Percentiles rank a stretch among this genome's conserved stretches.
These are phyloP conservation scores for Plasmodium gallinaceum DNA, from an alignment of 169 alveolate species.

Conservation along the genomic window DNA sequence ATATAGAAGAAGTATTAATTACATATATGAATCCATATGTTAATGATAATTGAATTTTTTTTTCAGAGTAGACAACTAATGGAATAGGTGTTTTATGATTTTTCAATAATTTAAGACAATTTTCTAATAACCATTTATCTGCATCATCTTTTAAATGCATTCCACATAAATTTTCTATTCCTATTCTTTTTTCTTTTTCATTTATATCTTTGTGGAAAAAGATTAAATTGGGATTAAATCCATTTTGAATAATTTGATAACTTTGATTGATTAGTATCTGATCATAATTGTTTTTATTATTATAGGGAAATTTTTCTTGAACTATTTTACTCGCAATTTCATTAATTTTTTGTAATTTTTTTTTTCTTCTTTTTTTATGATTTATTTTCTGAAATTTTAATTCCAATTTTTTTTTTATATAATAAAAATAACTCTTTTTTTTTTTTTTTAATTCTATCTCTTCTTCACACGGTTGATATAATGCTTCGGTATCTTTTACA, in stretches of 20 bases:
- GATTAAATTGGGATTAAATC: slow-evolving; percentile 72
- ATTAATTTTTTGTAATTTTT: slow-evolving; percentile 35
- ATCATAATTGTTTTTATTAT: slow-evolving; percentile 5
- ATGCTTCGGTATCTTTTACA: slow-evolving; percentile 70
- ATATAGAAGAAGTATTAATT: background rate
- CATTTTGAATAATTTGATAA: slow-evolving; percentile 70
- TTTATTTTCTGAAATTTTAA: slow-evolving; percentile 52
- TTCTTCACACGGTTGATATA: slow-evolving; percentile 72
- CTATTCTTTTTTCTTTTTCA: slow-evolving; percentile 45
- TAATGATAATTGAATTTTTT: slow-evolving; percentile 44
- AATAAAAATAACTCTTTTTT: slow-evolving; percentile 59
- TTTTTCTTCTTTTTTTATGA: slow-evolving; percentile 65
- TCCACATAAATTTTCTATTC: slow-evolving; percentile 68
- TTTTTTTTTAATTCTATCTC: slow-evolving; percentile 23
- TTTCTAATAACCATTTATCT: slow-evolving; percentile 74
- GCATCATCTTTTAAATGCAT: slow-evolving; percentile 75
- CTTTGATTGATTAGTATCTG: slow-evolving; percentile 12
- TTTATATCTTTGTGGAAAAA: slow-evolving; percentile 69
- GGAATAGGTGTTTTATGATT: slow-evolving; percentile 68
- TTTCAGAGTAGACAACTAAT: slow-evolving; percentile 29
- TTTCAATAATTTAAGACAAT: slow-evolving; percentile 71
- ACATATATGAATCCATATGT: slow-evolving; percentile 73
- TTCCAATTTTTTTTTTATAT: slow-evolving; percentile 73
- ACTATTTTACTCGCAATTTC: slow-evolving; percentile 42
- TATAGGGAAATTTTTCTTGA: slow-evolving; percentile 43